phyloP scores from a whole-genome alignment of 257 asterid genomes.

The Solanum chaucha region DNA sequence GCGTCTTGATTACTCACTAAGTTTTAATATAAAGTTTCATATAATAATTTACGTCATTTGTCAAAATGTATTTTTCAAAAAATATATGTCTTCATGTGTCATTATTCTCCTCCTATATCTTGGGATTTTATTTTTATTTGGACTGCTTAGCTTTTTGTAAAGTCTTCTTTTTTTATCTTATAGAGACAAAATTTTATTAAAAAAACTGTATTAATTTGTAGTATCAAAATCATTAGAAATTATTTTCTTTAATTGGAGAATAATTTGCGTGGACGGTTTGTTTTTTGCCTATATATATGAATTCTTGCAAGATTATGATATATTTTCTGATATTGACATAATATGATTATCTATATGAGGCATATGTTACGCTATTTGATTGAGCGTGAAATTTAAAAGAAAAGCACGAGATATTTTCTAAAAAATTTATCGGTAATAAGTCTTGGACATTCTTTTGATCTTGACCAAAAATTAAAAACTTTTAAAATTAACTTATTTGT shows the following conservation, averaged over 20 bases:
- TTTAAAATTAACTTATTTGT: too few relatives aligned
- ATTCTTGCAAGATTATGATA: not conserved
- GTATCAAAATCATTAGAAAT: not conserved
- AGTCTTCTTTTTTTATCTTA: too few relatives aligned
- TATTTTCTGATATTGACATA: not conserved
- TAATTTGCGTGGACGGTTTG: not conserved
- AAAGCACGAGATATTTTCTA: too few relatives aligned
- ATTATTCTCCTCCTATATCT: not conserved
- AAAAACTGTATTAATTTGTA: too few relatives aligned
- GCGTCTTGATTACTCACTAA: too few relatives aligned
- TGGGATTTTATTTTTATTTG: too few relatives aligned
- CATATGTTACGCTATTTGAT: not conserved
- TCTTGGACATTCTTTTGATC: too few relatives aligned
- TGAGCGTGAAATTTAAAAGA: not conserved
- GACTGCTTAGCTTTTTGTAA: not conserved
- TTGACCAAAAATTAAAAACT: too few relatives aligned
- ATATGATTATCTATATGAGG: too few relatives aligned
- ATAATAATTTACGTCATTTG: not conserved
- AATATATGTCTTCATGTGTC: not conserved
- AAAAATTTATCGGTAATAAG: too few relatives aligned
- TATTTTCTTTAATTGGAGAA: not conserved
- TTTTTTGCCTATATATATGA: not conserved
- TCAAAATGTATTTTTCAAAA: not conserved
- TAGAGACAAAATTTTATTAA: not conserved
- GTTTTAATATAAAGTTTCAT: not conserved